Evolutionary conservation across 164 flowering plant genomes (phyloP), one percentile per base, ranked within the genome.

Genomic region (Liquidambar formosana): DNA sequence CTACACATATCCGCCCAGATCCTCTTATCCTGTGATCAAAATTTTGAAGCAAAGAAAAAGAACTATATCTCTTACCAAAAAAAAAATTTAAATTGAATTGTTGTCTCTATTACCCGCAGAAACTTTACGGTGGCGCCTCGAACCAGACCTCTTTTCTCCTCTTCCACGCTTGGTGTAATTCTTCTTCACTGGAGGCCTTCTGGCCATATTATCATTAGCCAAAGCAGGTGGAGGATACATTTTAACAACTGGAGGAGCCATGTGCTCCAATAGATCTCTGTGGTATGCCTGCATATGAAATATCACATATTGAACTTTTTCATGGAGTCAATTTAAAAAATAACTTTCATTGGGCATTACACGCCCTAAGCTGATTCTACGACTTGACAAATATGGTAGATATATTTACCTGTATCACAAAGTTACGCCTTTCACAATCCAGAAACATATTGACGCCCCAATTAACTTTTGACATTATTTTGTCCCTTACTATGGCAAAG

Each of bases 371-470:
- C 49, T 53, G 0, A 11, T 27, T 64, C 1, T 26, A n/a, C 0
- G 19, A 15, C 14, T n/a, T 28, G 41, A 54, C 19, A 21, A 62
- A 53, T 18, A 65, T 64, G 11, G 46, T 60, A 25, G 57, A 56
- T 26, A 53, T 8, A n/a, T 57, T 11, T 75, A 93, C 98, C 96
- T 94, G 98, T 75, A 87, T 78, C 57, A 94, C 98, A 75, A 94
- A 94, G 69, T 90, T 94, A 10, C 98, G 89, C 66, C 98, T 80
- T 77, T 94, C 98, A 75, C 98, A 94, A 68, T 94, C 98, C 80
- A 89, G 3, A 67, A 94, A 94, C 99, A 92, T 94, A 77, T 82
- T 80, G 64, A 87, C 62, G 46, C 76, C 74, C 97, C 97, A 92
- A 67, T 82, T 70, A 64, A 85, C 89, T 77, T 78, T 82, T 25